Evolutionary conservation across 2,329 filamentous ascomycete species (phyloP), one percentile per base, ranked within the genome.

Genomic region (Hymenoscyphus albidus): DNA sequence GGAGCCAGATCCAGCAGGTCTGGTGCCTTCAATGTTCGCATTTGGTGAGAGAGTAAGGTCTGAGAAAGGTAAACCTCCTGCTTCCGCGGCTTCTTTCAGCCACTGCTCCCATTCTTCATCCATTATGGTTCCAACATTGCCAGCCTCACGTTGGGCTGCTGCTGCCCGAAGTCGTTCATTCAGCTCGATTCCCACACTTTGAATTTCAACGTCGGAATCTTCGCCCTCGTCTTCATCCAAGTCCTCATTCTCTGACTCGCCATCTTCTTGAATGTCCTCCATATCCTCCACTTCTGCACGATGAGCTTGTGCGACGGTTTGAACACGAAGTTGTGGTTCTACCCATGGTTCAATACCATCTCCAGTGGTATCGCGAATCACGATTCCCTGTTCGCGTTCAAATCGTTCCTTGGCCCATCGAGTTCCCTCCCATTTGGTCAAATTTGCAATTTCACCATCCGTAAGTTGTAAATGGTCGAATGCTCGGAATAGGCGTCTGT

Each of bases 371-470:
- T 94, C 91, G 58, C 79, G 77, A 67, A 94, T 92, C 38, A 78
- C 78, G 65, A 90, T 82, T 40, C 87, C 87, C 72, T 92, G 88
- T 73, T 93, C 90, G 64, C 83, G 83, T 79, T 94, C 90, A 74
- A 88, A 94, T 62, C 90, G 85, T 74, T 93, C 89, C 74, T 92
- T 88, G 67, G 91, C 91, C 90, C 90, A 93, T 67, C 88, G 87
- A 10, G 90, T 93, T 64, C 90, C 90, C 78, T 93, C 90, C 90
- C 90, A 94, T 73, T 90, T 88, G 65, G 90, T 93, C 74, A 93
- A 80, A 59, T 81, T 80, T 62, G 85, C 82, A 70, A 94, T 91
- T 75, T 94, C 90, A 70, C 81, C 79, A 64, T 85, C 79, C 7
- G 90, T 94, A 48, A 93, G 80, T 55, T 82, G 82, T 31, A 93